A percentile compares a stretch with the other conserved stretches of the same genome.
Conservation (phyloP, 768 basidiomycete genomes). For the Leucosporidium scottii region DNA sequence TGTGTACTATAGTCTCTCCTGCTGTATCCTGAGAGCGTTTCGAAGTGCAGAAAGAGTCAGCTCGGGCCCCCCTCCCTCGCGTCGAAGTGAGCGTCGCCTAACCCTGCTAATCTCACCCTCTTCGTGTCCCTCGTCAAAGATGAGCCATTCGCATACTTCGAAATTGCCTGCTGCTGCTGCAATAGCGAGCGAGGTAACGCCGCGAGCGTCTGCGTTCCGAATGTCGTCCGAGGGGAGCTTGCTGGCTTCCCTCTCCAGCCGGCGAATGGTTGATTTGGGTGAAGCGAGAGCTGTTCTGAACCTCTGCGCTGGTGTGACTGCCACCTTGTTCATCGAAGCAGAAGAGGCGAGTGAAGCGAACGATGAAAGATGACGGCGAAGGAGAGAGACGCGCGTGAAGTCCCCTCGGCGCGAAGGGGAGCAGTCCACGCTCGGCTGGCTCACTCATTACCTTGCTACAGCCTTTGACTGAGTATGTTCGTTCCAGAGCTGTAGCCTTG, state of each 20-base stretch:
- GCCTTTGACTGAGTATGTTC: too few species aligned
- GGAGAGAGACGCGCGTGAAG: too few species aligned
- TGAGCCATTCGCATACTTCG: constrained; percentile 34
- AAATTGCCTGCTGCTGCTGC: constrained; percentile 9
- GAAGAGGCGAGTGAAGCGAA: neutral
- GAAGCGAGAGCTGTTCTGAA: neutral
- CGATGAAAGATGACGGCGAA: too few species aligned
- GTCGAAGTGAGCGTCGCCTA: neutral
- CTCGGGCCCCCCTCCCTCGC: neutral
- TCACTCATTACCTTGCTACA: too few species aligned
- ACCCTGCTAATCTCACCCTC: constrained; percentile 34
- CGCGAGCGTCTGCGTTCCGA: constrained; percentile 25
- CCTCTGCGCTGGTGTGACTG: neutral
- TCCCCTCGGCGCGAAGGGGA: too few species aligned
- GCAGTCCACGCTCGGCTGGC: too few species aligned
- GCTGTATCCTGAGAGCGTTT: constrained; percentile 25
- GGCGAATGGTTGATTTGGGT: neutral
- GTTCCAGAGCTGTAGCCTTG: too few species aligned
- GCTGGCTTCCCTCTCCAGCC: too few species aligned
- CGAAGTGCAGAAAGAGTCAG: neutral
- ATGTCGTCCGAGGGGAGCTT: constrained; percentile 16
- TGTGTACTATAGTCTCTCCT: constrained; percentile 32
- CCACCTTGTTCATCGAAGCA: neutral
- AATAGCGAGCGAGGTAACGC: constrained; percentile 15
- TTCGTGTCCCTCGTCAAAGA: constrained; percentile 31